Evolutionary conservation across 2,329 filamentous ascomycete genomes (phyloP), one percentile per base, ranked within the genome.

Genomic region (Didymella keratinophila): DNA sequence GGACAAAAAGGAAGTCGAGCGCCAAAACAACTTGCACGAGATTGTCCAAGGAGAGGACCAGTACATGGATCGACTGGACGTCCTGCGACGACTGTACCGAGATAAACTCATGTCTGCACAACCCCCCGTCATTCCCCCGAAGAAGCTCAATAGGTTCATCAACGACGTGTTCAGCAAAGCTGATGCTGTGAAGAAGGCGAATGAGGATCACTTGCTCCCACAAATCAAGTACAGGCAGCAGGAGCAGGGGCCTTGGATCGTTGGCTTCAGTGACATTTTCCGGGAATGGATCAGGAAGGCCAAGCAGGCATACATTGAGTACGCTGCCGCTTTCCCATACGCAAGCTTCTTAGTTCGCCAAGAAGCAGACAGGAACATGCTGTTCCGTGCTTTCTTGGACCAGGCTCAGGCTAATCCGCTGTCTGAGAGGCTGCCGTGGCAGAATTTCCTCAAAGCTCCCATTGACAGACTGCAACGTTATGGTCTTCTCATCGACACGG

Each of bases 261-360:
- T 86, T 12, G 95, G 95, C 3, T 97, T 97, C 78, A 97, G 93
- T 73, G 95, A 98, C 71, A 92, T 99, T 48, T 98, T 99, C 82
- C 85, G 95, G 58, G 95, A 99, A 79, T 99, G 95, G 95, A 97
- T 98, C 62, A 87, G 95, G 63, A 98, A 97, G 77, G 95, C 95
- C 30, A 92, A 89, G 76, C 82, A 85, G 2, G 89, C 92, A 11
- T 99, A 98, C 74, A 88, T 97, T 60, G 93, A 96, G 58, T 99
- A 98, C 76, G 94, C 94, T 37, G 89, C 90, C 1, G 88, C 88
- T 0, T 98, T 95, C 67, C 94, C 94, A 0, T 87, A 89, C 58
- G 94, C 95, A 1, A 89, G 88, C 36, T 93, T 91, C 72, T 82
- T 93, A 52, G 87, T 99, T 18, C 89, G 93, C 52, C 90, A 90